These are phyloP conservation scores for Colletotrichum sp. DNA, from an alignment of 2,329 filamentous ascomycete genomes.

Conservation along the genomic window DNA sequence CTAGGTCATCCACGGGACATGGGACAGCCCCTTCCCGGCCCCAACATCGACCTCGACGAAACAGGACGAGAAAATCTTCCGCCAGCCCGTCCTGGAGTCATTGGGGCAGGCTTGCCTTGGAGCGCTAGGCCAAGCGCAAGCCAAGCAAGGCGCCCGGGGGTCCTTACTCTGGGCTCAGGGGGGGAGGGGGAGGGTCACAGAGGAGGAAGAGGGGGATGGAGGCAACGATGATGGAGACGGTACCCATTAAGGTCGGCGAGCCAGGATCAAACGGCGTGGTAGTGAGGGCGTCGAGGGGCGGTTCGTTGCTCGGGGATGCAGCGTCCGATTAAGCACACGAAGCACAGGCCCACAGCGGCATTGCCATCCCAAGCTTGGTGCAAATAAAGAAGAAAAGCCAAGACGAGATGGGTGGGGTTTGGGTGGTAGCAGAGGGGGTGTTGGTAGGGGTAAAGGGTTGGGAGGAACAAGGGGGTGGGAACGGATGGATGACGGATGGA, in stretches of 20 bases:
- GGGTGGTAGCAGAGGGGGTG: neutral
- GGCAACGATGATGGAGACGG: neutral
- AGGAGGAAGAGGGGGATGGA: neutral
- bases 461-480: slow-evolving; percentile 5
- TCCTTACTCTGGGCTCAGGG: neutral
- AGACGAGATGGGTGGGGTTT: slow-evolving; percentile 19
- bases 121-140: slow-evolving; percentile 8
- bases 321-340: slow-evolving; percentile 22
- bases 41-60: slow-evolving; percentile 19
- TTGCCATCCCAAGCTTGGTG: slow-evolving; percentile 27
- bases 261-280: neutral
- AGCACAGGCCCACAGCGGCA: slow-evolving; percentile 23
- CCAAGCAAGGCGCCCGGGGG: slow-evolving; percentile 1
- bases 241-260: neutral
- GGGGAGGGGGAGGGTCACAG: neutral
- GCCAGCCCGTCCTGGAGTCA: slow-evolving; percentile 11
- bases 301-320: slow-evolving; percentile 16
- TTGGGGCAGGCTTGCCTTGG: neutral
- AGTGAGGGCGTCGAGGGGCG: neutral
- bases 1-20: neutral
- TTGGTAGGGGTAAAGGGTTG: neutral
- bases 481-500: slow-evolving; percentile 8
- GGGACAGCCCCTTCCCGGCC: slow-evolving; percentile 14
- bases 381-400: slow-evolving; percentile 21
- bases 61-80: slow-evolving; percentile 22